Conservation (phyloP, 768 basidiomycete genomes). For the Tulasnella sp. region DNA sequence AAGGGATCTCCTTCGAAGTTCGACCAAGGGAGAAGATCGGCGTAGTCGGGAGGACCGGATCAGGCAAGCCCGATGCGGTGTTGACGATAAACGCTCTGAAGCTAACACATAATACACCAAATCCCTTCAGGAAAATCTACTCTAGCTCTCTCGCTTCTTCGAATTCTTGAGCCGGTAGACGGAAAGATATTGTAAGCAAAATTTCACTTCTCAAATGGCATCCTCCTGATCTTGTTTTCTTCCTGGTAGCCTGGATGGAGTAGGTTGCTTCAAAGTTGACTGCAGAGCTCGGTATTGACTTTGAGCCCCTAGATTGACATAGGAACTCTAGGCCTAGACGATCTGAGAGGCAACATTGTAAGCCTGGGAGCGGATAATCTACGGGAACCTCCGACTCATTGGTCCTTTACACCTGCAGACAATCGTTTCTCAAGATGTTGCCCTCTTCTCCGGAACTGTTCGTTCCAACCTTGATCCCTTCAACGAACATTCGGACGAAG, state of each 20-base stretch:
- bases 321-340: constrained; percentile 66
- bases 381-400: neutral
- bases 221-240: neutral
- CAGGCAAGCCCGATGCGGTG: constrained; percentile 47
- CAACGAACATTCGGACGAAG: constrained; percentile 72
- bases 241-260: constrained; percentile 58
- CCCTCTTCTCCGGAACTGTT: constrained; percentile 77
- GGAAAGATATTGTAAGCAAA: constrained; percentile 61
- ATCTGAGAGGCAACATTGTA: constrained; percentile 65
- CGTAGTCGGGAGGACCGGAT: constrained; percentile 70
- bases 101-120: neutral
- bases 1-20: constrained; percentile 62
- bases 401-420: constrained; percentile 39
- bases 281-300: neutral
- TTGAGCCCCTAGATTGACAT: constrained; percentile 54
- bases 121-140: constrained; percentile 56
- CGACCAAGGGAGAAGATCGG: constrained; percentile 69
- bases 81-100: neutral
- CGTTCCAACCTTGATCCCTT: constrained; percentile 48
- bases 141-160: constrained; percentile 59
- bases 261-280: neutral
- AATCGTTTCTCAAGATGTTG: constrained; percentile 49
- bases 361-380: constrained; percentile 36
- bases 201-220: neutral
- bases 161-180: constrained; percentile 62